Percentiles rank a stretch among this genome's conserved stretches.
phyloP scores from a whole-genome alignment of 176 grass and related monocot genomes.

The Oryza longistaminata region DNA sequence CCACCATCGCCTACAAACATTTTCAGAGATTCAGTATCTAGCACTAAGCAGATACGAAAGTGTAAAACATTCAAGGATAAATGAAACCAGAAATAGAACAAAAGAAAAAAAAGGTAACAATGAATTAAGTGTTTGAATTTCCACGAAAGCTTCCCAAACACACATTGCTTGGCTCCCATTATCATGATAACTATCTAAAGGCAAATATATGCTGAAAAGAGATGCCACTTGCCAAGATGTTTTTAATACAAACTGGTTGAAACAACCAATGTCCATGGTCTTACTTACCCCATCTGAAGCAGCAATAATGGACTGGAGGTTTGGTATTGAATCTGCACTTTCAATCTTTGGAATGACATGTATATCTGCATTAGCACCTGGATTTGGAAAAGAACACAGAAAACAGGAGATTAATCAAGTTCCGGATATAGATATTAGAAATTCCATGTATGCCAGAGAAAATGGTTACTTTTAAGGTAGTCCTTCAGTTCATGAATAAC shows the following conservation, averaged over 20 bases:
- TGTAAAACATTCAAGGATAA: not conserved
- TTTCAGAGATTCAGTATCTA: constrained; percentile 45
- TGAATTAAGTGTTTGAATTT: not conserved
- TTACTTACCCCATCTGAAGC: constrained; percentile 99
- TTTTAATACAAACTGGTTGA: constrained; percentile 15
- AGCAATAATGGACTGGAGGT: constrained; percentile 95
- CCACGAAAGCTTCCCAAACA: not conserved
- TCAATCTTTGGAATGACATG: constrained; percentile 96
- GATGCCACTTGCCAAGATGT: not conserved
- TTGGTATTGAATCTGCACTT: constrained; percentile 97
- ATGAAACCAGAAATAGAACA: constrained; percentile 12
- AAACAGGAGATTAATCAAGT: constrained; percentile 20
- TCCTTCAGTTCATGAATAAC: constrained; percentile 94
- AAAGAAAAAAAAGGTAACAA: not conserved
- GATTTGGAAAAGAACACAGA: constrained; percentile 29
- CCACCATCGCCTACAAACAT: constrained; percentile 91
- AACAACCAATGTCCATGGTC: not conserved
- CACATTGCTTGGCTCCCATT: not conserved
- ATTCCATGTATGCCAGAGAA: not conserved
- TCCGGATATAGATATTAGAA: constrained; percentile 31
- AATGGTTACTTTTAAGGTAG: constrained; percentile 81
- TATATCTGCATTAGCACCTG: constrained; percentile 89
- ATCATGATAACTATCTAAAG: constrained; percentile 10
- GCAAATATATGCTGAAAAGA: not conserved
- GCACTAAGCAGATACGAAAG: constrained; percentile 12